Conservation (phyloP, 1,284 basidiomycete genomes). For the Hymenochaete sp. region DNA sequence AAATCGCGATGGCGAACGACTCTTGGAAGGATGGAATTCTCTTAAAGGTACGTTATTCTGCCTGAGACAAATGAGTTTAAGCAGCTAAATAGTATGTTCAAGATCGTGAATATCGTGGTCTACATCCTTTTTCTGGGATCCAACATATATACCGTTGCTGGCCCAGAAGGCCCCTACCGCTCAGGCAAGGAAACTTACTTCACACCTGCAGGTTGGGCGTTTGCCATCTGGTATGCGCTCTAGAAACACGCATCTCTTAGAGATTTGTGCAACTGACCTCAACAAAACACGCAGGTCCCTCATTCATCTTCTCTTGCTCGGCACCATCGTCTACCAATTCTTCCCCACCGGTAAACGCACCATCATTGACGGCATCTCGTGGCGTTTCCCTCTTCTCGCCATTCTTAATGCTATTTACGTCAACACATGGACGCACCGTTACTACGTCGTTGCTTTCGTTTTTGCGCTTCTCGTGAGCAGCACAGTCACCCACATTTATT, state of each 20-base stretch:
- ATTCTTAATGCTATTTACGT: slow-evolving; percentile 82
- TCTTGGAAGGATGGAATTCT: slow-evolving; percentile 69
- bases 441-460: slow-evolving; percentile 79
- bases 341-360: slow-evolving; percentile 68
- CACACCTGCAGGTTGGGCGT: slow-evolving; percentile 84
- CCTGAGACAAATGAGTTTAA: neutral
- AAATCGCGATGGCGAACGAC: slow-evolving; percentile 51
- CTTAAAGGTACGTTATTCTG: slow-evolving; percentile 53
- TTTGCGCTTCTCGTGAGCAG: slow-evolving; percentile 80
- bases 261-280: slow-evolving; percentile 11
- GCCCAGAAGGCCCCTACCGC: slow-evolving; percentile 60
- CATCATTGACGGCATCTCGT: slow-evolving; percentile 79
- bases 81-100: neutral
- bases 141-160: slow-evolving; percentile 79
- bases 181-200: slow-evolving; percentile 77
- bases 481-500: slow-evolving; percentile 86
- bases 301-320: slow-evolving; percentile 81
- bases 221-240: slow-evolving; percentile 61
- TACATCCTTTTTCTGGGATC: slow-evolving; percentile 81
- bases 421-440: slow-evolving; percentile 62
- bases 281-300: slow-evolving; percentile 47
- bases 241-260: slow-evolving; percentile 14
- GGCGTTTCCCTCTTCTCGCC: slow-evolving; percentile 83
- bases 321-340: slow-evolving; percentile 88
- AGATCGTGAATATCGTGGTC: slow-evolving; percentile 72